A percentile compares a stretch with the other conserved stretches of the same genome.
phyloP scores from a whole-genome alignment of 352 stramenopile genomes.

The Sclerospora graminicola region DNA sequence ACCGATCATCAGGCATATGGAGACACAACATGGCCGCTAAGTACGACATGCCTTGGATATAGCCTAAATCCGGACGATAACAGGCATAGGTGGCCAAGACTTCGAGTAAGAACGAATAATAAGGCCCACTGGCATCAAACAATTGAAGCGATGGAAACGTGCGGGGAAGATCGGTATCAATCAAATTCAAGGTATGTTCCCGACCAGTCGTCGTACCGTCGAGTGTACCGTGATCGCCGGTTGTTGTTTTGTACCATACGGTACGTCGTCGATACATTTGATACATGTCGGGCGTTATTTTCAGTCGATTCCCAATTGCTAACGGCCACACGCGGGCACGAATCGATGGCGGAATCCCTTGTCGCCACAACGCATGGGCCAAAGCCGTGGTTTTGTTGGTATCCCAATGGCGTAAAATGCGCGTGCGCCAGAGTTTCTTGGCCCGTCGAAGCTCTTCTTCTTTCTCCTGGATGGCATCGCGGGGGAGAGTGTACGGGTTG shows the following conservation, averaged over 20 bases:
- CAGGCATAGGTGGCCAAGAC: constrained; percentile 81
- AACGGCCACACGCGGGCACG: constrained; percentile 74
- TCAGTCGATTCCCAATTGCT: constrained; percentile 78
- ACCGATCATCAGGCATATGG: constrained; percentile 77
- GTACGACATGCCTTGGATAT: constrained; percentile 88
- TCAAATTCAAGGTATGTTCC: constrained; percentile 71
- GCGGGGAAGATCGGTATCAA: constrained; percentile 79
- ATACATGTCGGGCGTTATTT: constrained; percentile 83
- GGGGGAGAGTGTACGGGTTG: constrained; percentile 9
- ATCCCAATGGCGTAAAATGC: constrained; percentile 71
- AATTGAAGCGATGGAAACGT: constrained; percentile 78
- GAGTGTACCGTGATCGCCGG: constrained; percentile 18
- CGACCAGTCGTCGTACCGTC: constrained; percentile 44
- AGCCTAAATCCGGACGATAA: constrained; percentile 80
- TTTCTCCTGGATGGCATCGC: constrained; percentile 58
- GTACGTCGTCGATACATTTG: constrained; percentile 60
- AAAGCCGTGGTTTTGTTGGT: constrained; percentile 61
- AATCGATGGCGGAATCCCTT: constrained; percentile 78
- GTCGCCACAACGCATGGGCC: constrained; percentile 67
- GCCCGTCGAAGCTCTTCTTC: constrained; percentile 72
- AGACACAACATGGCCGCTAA: constrained; percentile 76
- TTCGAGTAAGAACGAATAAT: constrained; percentile 68
- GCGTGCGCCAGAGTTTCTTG: constrained; percentile 76
- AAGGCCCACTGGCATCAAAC: constrained; percentile 65
- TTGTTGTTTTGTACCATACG: constrained; percentile 48